phyloP scores from a whole-genome alignment of 179 eudicot genomes.

The Heliamphora ciliata region DNA sequence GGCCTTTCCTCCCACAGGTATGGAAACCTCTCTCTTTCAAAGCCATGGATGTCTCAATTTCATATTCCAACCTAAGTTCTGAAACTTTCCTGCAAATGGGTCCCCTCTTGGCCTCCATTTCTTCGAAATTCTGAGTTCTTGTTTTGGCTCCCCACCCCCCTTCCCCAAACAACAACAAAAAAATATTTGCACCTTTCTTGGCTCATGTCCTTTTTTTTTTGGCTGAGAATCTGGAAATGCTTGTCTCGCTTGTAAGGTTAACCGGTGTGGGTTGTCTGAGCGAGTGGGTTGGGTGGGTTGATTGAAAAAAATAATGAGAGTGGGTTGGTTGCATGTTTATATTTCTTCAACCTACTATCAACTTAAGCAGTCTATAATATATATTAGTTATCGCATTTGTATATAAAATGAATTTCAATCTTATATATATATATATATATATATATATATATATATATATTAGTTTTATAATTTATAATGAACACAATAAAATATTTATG shows the following conservation, averaged over 20 bases:
- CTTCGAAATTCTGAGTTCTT: background rate
- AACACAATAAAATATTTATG: too few relatives aligned
- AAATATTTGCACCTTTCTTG: background rate
- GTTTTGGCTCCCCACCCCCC: background rate
- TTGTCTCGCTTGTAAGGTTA: background rate
- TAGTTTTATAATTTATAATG: too few relatives aligned
- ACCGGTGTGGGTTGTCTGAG: background rate
- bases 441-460: too few relatives aligned
- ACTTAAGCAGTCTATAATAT: too few relatives aligned
- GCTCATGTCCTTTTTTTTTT: background rate
- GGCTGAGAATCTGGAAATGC: background rate
- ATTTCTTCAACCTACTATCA: too few relatives aligned
- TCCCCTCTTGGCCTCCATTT: background rate
- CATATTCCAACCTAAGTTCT: background rate
- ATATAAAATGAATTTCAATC: too few relatives aligned
- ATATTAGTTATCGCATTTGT: too few relatives aligned
- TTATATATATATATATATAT: too few relatives aligned
- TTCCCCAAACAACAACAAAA: too few relatives aligned
- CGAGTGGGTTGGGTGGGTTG: too few relatives aligned
- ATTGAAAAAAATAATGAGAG: too few relatives aligned
- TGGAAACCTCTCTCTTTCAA: background rate
- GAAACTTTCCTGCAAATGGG: background rate
- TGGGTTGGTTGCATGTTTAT: too few relatives aligned
- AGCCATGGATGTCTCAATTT: background rate
- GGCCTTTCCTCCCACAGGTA: conserved; percentile 42